Conservation (phyloP, 495 filamentous ascomycete species). For the Cercophora samala region DNA sequence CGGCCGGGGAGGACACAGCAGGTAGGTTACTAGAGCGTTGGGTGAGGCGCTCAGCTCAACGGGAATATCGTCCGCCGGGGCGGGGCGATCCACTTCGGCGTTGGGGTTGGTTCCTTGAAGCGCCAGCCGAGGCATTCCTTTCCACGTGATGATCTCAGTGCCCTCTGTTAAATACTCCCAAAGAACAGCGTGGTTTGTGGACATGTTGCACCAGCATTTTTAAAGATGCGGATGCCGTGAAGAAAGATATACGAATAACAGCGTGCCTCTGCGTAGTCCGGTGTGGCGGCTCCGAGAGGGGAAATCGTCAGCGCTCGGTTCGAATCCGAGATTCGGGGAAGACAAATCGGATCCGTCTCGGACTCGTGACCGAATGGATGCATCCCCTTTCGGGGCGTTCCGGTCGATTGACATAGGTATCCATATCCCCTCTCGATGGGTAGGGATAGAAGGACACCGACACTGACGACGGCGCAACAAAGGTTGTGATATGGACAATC, state of each 20-base stretch:
- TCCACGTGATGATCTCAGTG: conserved; percentile 9
- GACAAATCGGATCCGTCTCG: not conserved
- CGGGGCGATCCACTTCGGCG: not conserved
- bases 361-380: not conserved
- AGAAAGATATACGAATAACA: not conserved
- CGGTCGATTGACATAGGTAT: not conserved
- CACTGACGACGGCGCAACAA: not conserved
- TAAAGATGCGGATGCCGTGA: too few species aligned
- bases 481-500: too few species aligned
- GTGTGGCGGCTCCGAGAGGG: not conserved
- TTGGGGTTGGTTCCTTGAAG: conserved; percentile 6
- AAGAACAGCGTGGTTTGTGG: not conserved
- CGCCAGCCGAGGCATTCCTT: conserved; percentile 9
- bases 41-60: not conserved
- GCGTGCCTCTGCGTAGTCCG: not conserved
- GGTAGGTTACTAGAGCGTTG: not conserved
- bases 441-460: not conserved
- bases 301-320: not conserved
- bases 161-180: not conserved
- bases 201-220: not conserved
- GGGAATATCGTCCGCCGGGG: not conserved
- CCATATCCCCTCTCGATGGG: not conserved
- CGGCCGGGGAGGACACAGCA: too few species aligned
- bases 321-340: not conserved
- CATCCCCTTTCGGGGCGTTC: not conserved